Base-by-base conservation (phyloP, 352 stramenopile species). In the Globisporangium recalcitrans region DNA sequence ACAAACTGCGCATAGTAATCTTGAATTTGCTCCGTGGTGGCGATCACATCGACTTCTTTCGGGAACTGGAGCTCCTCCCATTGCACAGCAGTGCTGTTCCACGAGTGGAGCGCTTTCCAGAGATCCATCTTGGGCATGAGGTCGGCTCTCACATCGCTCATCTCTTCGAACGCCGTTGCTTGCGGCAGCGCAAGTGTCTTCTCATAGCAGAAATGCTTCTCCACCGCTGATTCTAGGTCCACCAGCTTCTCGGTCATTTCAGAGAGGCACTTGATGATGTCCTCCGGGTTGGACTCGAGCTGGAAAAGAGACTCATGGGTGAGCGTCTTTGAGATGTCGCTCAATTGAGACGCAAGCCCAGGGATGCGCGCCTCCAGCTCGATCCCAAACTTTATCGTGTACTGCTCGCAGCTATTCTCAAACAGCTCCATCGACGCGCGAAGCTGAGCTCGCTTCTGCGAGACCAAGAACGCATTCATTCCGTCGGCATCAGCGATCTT, bases 371-470 rank as follows among this genome's bases (percentile, higher is more conserved):
- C 69, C 34, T 90, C 84, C 9, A 93, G 75, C 58, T 93, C 84
- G 13, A 90, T 68, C 11, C 74, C 71, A 63, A 93, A 93, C 48
- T 90, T 91, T 8, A 82, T 76, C 13, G 74, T 83, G 63, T 93
- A 93, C 53, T 86, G 73, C 19, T 90, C 80, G 57, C 75, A 85
- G 27, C 70, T 83, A 36, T 60, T 85, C 64, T 90, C 82, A 58
- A 93, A 89, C 2, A 88, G 44, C 44, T 91, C 82, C 67, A 90
- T 90, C 2, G 84, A 91, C 3, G 80, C 83, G 42, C 82, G 85
- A 29, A 93, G 62, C 58, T 91, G 84, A 1, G 80, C 69, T n/a
- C 69, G 75, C 63, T 89, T 89, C 40, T 93, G 84, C 0, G 84
- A 85, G 1, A 91, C 63, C 42, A 91, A 52, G 59, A 91, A 90